Conservation (phyloP, 805 yeast species). For the Kuraishia piskuri region DNA sequence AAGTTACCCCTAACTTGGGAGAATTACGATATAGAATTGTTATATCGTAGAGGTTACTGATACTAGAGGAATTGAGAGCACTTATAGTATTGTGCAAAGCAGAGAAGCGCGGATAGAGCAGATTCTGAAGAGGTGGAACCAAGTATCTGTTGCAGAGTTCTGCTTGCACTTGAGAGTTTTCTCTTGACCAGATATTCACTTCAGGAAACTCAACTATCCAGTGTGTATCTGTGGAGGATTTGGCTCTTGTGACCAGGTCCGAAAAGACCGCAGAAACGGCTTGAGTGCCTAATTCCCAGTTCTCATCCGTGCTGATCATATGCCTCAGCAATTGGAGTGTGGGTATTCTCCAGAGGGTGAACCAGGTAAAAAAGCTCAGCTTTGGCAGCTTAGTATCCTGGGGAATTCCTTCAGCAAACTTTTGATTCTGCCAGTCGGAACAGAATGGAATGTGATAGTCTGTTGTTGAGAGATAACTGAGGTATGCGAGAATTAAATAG, state of each 20-base stretch:
- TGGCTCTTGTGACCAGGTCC: constrained; percentile 10
- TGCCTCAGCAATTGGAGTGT: constrained; percentile 35
- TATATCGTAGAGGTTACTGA: constrained; percentile 43
- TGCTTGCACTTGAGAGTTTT: constrained; percentile 39
- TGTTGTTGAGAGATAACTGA: constrained; percentile 22
- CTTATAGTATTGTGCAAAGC: constrained; percentile 42
- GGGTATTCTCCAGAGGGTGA: constrained; percentile 54
- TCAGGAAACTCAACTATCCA: constrained; percentile 83
- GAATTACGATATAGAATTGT: constrained; percentile 36
- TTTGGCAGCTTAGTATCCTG: constrained; percentile 27
- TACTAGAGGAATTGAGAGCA: constrained; percentile 29
- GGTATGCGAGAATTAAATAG: constrained; percentile 40
- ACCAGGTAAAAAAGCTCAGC: constrained; percentile 67
- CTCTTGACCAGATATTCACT: constrained; percentile 58
- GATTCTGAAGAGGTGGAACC: constrained; percentile 49
- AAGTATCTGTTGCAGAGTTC: constrained; percentile 46
- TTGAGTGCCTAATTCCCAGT: constrained; percentile 46
- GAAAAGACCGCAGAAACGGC: constrained; percentile 27
- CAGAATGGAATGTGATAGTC: not conserved
- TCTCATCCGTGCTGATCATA: constrained; percentile 55
- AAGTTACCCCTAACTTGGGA: not conserved
- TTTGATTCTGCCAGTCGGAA: not conserved
- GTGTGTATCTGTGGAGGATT: constrained; percentile 31
- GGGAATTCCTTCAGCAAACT: constrained; percentile 16
- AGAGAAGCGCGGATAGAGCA: constrained; percentile 73